Evolutionary conservation across 306 rosid species (phyloP), one percentile per base, ranked within the genome.

Genomic region (Rosa persica): DNA sequence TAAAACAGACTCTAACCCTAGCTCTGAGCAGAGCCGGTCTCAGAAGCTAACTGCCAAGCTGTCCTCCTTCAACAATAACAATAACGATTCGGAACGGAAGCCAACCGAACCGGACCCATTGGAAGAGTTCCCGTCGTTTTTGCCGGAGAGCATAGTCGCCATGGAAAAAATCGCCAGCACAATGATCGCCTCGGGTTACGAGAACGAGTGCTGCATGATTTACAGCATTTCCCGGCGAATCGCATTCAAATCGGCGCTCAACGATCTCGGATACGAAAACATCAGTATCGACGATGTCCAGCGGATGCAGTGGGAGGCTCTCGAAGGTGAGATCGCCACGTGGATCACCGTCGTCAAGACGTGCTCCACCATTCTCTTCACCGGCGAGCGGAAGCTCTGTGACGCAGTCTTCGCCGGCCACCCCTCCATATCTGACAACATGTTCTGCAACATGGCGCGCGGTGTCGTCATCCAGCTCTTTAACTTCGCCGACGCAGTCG

Each of bases 121-220:
- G 0, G 82, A 84, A 0, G 81, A 80, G 44, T 85, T 82, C 66
- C 86, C 87, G 0, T 43, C 61, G 7, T 85, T 86, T 58, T 85
- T 92, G 0, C 39, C 25, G 1, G 88, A 93, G 16, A 75, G 78
- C 2, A 61, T 87, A 15, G 76, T 82, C 8, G 60, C 67, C 23
- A 40, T 91, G 82, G 83, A 80, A 65, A 86, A 70, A 76, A 91
- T 93, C 19, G 81, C 86, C 25, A 71, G 75, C 6, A 30, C 86
- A 30, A 93, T 93, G 98, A 80, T 93, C 64, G 4, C n/a, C 0
- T 84, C 88, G 0, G 91, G 91, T 0, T 93, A 93, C 82, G 85
- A 86, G 8, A 75, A 74, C 20, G 98, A 93, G 69, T 93, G 95
- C 22, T 78, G 73, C 83, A 76, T 91, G 89, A 62, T 83, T 16